Conservation (phyloP, 371 early-diverging fungal genomes). For the Mortierella sp. region DNA sequence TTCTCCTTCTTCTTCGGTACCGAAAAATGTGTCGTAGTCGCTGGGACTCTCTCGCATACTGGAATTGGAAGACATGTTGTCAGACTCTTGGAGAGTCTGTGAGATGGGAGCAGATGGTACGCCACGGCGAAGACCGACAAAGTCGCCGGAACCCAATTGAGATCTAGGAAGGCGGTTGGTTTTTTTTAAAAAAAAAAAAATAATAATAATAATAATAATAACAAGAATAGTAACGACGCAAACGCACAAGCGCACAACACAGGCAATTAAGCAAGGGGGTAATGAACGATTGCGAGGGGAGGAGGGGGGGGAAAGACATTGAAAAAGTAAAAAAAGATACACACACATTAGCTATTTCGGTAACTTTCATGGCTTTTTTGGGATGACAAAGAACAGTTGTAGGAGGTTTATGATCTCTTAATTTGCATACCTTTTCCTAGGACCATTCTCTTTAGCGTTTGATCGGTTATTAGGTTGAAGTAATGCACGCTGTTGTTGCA, state of each 20-base stretch:
- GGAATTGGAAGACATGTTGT: conserved; percentile 29
- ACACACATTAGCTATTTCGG: background rate
- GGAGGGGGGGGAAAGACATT: background rate
- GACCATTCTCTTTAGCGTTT: background rate
- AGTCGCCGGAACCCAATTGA: background rate
- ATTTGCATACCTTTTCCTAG: conserved; percentile 10
- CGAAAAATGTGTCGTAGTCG: conserved; percentile 32
- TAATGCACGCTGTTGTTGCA: conserved; percentile 12
- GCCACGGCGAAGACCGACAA: background rate
- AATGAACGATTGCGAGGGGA: background rate
- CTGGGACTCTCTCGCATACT: conserved; percentile 44
- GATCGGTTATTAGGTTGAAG: conserved; percentile 18
- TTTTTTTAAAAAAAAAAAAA: too few species aligned
- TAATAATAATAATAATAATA: too few species aligned
- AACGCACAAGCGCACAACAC: too few species aligned
- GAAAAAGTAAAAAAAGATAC: background rate
- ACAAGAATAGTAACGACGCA: too few species aligned
- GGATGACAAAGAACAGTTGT: too few species aligned
- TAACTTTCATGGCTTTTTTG: background rate
- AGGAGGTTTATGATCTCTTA: background rate
- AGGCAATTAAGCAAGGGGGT: background rate
- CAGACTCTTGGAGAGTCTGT: conserved; percentile 8
- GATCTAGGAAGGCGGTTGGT: conserved; percentile 4
- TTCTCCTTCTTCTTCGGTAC: conserved; percentile 38
- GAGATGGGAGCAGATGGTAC: background rate